A percentile compares a stretch with the other conserved stretches of the same genome.
phyloP scores from a whole-genome alignment of 2,329 filamentous ascomycete genomes.

The Fusarium burgessii region DNA sequence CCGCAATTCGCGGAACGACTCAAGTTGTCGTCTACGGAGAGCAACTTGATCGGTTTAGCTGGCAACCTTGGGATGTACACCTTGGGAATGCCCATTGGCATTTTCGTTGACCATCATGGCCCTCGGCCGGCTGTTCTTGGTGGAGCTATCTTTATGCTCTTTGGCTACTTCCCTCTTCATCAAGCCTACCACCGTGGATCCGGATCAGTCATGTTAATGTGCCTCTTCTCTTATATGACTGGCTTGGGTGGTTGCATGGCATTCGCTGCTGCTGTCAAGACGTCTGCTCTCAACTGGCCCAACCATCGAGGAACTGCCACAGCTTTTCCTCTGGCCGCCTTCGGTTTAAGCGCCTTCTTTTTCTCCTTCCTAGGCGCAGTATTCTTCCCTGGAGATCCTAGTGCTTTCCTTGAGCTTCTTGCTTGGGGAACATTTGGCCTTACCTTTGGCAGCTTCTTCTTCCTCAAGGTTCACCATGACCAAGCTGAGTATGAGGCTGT shows the following conservation, averaged over 20 bases:
- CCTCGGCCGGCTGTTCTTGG: conserved; percentile 82
- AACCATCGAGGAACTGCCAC: conserved; percentile 92
- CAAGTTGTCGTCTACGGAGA: conserved; percentile 89
- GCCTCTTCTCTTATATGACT: conserved; percentile 86
- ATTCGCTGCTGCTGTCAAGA: conserved; percentile 90
- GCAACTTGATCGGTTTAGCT: conserved; percentile 87
- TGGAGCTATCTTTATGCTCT: conserved; percentile 77
- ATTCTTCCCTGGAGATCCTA: conserved; percentile 85
- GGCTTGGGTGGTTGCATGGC: conserved; percentile 91
- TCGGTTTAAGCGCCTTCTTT: conserved; percentile 95
- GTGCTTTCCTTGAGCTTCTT: conserved; percentile 82
- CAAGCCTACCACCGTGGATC: conserved; percentile 78
- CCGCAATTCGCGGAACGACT: conserved; percentile 92
- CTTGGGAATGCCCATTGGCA: conserved; percentile 87
- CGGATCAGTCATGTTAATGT: conserved; percentile 72
- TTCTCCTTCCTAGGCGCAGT: conserved; percentile 85
- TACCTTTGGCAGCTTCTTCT: conserved; percentile 83
- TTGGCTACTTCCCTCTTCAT: conserved; percentile 89
- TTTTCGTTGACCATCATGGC: conserved; percentile 86
- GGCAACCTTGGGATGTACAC: conserved; percentile 96
- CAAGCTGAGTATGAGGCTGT: conserved; percentile 69
- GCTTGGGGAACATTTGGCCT: conserved; percentile 82
- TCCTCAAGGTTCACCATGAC: conserved; percentile 78
- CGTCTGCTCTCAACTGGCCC: conserved; percentile 90
- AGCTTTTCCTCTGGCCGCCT: conserved; percentile 90